phyloP scores from a whole-genome alignment of 78 protist species.

The Cyanophora paradoxa region DNA sequence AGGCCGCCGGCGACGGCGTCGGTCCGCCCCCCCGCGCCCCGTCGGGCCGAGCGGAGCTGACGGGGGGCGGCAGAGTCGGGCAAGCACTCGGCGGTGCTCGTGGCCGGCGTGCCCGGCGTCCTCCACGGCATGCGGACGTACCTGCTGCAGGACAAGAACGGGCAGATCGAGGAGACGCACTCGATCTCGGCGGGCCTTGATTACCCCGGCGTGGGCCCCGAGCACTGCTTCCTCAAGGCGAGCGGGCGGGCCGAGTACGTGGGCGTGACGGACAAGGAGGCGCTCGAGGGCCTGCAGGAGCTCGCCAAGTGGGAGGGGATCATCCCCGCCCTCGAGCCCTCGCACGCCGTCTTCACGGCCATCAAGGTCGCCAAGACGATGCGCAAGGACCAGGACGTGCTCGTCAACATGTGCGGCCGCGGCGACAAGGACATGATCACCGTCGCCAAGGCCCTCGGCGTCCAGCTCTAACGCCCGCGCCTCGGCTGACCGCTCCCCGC shows the following conservation, averaged over 20 bases:
- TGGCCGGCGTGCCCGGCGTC: constrained; percentile 39
- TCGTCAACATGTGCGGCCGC: constrained; percentile 67
- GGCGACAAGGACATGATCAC: constrained; percentile 57
- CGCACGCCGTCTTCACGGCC: constrained; percentile 72
- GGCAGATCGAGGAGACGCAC: constrained; percentile 71
- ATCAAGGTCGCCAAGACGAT: constrained; percentile 47
- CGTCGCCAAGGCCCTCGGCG: neutral
- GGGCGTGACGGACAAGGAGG: constrained; percentile 33
- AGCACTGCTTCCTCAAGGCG: constrained; percentile 74
- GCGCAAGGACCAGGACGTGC: constrained; percentile 37
- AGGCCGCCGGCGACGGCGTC: constrained; percentile 60
- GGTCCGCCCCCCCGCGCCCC: neutral
- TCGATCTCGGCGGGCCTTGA: constrained; percentile 59
- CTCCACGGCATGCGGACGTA: constrained; percentile 79
- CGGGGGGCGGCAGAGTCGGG: constrained; percentile 37
- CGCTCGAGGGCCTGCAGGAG: constrained; percentile 44
- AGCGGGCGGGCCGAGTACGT: constrained; percentile 42
- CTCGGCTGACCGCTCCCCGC: too few species aligned
- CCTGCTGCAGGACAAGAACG: constrained; percentile 59
- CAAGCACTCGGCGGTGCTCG: constrained; percentile 52
- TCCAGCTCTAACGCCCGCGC: too few species aligned
- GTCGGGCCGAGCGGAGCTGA: neutral
- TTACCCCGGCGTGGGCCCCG: constrained; percentile 77
- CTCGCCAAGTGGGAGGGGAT: constrained; percentile 47
- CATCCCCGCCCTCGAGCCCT: constrained; percentile 82